Percentiles rank a stretch among this genome's conserved stretches.
These are phyloP conservation scores for Trichoderma endophyticum DNA, from an alignment of 2,329 filamentous ascomycete genomes.

Conservation along the genomic window DNA sequence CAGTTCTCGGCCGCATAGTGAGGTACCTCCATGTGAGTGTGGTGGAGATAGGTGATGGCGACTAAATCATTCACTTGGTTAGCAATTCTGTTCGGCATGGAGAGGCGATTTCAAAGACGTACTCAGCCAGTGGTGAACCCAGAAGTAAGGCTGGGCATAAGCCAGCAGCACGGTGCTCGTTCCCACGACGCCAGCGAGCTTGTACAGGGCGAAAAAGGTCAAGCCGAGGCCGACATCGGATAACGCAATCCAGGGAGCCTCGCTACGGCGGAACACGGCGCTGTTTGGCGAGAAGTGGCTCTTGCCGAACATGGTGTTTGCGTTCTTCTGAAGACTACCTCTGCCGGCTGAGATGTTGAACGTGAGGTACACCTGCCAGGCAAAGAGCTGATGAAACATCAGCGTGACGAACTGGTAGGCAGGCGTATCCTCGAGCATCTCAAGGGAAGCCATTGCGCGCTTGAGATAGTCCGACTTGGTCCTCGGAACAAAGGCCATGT, in stretches of 20 bases:
- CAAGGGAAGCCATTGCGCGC: conserved; percentile 35
- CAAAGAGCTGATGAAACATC: conserved; percentile 60
- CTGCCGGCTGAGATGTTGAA: conserved; percentile 47
- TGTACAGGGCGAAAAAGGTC: conserved; percentile 50
- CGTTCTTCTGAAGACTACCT: conserved; percentile 1
- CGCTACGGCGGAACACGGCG: conserved; percentile 57
- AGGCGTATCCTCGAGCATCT: conserved; percentile 63
- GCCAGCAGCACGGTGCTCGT: conserved; percentile 50
- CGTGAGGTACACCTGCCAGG: conserved; percentile 62
- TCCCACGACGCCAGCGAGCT: conserved; percentile 49
- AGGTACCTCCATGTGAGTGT: conserved; percentile 37
- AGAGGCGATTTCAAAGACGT: conserved; percentile 25
- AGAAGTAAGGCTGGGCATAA: conserved; percentile 64
- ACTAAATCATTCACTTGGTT: conserved; percentile 40
- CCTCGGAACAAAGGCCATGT: conserved; percentile 13
- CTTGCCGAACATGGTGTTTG: conserved; percentile 32
- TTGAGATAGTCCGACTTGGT: conserved; percentile 3
- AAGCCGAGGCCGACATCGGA: conserved; percentile 59
- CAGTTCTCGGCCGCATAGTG: conserved; percentile 55
- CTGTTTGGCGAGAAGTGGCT: conserved; percentile 62
- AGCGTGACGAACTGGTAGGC: conserved; percentile 53
- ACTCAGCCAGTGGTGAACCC: conserved; percentile 70
- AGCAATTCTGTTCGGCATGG: not conserved
- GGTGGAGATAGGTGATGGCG: conserved; percentile 72
- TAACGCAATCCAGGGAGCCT: conserved; percentile 54